phyloP scores from a whole-genome alignment of 257 asterid species.

The Apocynum venetum region DNA sequence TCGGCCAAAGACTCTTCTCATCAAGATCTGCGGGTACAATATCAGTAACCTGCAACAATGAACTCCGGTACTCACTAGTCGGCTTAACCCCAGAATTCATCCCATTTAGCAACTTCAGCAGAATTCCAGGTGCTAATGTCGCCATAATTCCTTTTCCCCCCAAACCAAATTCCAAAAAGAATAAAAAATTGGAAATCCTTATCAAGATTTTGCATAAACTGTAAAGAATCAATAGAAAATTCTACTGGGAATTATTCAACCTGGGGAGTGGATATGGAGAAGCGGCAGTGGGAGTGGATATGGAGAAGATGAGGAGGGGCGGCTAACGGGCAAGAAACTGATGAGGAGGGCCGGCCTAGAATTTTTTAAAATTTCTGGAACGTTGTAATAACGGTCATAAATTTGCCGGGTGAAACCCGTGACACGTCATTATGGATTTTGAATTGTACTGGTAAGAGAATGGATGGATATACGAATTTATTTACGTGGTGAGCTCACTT shows the following conservation, averaged over 20 bases:
- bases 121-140: slow-evolving; percentile 75
- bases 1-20: slow-evolving; percentile 71
- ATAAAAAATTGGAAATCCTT: no score
- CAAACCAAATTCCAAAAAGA: background rate
- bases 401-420: background rate
- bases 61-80: slow-evolving; percentile 81
- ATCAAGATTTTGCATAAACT: background rate
- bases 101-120: slow-evolving; percentile 66
- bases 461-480: no score
- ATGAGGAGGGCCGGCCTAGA: slow-evolving; percentile 11
- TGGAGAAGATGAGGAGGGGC: background rate
- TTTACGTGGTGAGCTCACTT: no score
- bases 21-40: slow-evolving; percentile 93
- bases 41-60: slow-evolving; percentile 79
- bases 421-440: slow-evolving; percentile 2
- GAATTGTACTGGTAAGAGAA: background rate
- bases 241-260: background rate
- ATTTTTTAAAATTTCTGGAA: slow-evolving; percentile 15
- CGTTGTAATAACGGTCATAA: slow-evolving; percentile 38
- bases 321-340: slow-evolving; percentile 23
- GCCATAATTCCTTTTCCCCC: slow-evolving; percentile 41
- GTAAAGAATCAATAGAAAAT: slow-evolving; percentile 10
- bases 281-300: background rate
- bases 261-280: background rate
- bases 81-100: slow-evolving; percentile 73